A percentile compares a stretch with the other conserved stretches of the same genome.
These are phyloP conservation scores for Jamesozyma piceae DNA, from an alignment of 805 yeast genomes.

Conservation along the genomic window DNA sequence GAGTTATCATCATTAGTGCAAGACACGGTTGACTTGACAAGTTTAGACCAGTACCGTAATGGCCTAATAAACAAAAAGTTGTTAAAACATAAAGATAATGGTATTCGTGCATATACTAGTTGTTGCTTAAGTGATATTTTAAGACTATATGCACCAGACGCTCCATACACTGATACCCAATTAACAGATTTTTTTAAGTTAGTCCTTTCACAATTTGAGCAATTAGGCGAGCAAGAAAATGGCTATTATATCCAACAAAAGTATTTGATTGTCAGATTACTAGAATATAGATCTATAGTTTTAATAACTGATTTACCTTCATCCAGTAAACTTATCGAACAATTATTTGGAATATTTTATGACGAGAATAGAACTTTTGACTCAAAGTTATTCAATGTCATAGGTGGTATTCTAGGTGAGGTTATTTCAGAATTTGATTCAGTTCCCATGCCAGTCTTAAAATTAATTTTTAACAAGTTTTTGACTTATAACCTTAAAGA, in stretches of 20 bases:
- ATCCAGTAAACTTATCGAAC: constrained; percentile 43
- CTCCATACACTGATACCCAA: constrained; percentile 65
- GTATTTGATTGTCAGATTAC: constrained; percentile 55
- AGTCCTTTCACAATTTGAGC: constrained; percentile 53
- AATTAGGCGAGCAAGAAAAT: constrained; percentile 44
- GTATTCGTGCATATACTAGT: constrained; percentile 60
- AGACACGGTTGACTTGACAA: constrained; percentile 41
- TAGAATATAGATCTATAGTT: constrained; percentile 68
- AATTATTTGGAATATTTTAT: constrained; percentile 55
- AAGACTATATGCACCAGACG: constrained; percentile 78
- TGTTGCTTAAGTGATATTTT: constrained; percentile 70
- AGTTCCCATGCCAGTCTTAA: constrained; percentile 51
- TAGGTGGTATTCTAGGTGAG: constrained; percentile 65
- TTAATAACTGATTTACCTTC: constrained; percentile 67
- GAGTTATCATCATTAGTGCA: constrained; percentile 58
- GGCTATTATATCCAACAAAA: constrained; percentile 56
- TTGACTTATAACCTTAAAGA: constrained; percentile 29
- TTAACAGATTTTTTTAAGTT: constrained; percentile 57
- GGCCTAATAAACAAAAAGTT: constrained; percentile 53
- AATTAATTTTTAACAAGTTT: constrained; percentile 57
- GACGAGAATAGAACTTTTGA: constrained; percentile 39
- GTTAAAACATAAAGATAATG: constrained; percentile 49
- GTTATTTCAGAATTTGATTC: constrained; percentile 61
- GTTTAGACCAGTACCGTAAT: constrained; percentile 38
- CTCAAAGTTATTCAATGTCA: constrained; percentile 47